Evolutionary conservation across 2,329 filamentous ascomycete genomes (phyloP), one percentile per base, ranked within the genome.

Genomic region (Trichoderma guizhouense): DNA sequence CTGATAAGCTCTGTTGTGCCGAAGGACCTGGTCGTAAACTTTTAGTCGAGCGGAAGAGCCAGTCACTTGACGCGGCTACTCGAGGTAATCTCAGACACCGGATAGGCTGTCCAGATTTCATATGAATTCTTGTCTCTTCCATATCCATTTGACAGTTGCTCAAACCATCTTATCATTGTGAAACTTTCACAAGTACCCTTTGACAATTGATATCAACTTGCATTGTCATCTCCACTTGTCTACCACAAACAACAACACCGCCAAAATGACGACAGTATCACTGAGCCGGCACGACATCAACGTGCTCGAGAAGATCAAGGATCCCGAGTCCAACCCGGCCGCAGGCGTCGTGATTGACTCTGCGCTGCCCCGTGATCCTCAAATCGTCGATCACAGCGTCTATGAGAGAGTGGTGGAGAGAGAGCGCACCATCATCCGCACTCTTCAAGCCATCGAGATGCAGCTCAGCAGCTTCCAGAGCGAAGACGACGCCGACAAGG

Each of bases 281-380:
- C 83, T 92, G 71, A 90, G 86, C 78, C 82, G 80, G 60, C 86
- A 87, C 74, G 90, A 92, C 78, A 81, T 89, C 78, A 85, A 88
- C 71, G 85, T 92, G 75, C 86, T 92, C 72, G 86, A 88, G 74
- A 91, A 91, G 79, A 91, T 92, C 79, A 88, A 87, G 76, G 89
- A 92, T 73, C 90, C 90, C 1, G 90, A 92, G 77, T 86, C 86
- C 8, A 86, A 91, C 73, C 87, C 90, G 15, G 83, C 86, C 18
- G 81, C 85, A 11, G 82, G 85, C 14, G 80, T 89, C 68, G 82
- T 89, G 71, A 82, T 91, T 71, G 88, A 91, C 78, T 77, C 83
- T 57, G 84, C 82, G 34, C 81, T 86, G 72, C 88, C 84, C 9
- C 88, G 85, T 75, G 89, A 91, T 73, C 88, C 90, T 5, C 83